These are phyloP conservation scores for Venturia nashicola DNA, from an alignment of 2,329 filamentous ascomycete genomes.

Conservation along the genomic window DNA sequence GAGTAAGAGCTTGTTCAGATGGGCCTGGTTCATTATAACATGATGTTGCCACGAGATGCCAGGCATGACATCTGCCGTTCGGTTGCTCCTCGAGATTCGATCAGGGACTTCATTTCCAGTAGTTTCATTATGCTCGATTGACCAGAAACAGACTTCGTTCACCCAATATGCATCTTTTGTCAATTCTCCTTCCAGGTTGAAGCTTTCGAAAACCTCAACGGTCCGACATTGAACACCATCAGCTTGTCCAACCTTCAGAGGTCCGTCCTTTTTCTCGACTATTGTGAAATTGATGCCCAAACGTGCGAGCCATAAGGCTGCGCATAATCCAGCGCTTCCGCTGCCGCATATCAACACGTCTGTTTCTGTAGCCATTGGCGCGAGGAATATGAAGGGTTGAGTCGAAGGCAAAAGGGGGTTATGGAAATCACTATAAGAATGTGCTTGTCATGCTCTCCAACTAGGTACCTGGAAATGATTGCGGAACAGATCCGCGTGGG, in stretches of 20 bases:
- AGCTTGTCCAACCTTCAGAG: slow-evolving; percentile 47
- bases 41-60: slow-evolving; percentile 53
- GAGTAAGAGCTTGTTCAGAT: slow-evolving; percentile 50
- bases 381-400: not conserved
- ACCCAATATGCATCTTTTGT: slow-evolving; percentile 56
- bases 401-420: not conserved
- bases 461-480: not conserved
- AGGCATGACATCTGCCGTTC: slow-evolving; percentile 43
- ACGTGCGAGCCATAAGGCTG: slow-evolving; percentile 48
- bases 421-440: not conserved
- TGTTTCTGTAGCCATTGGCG: slow-evolving; percentile 9
- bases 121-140: slow-evolving; percentile 12
- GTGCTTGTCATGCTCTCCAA: not conserved
- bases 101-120: slow-evolving; percentile 13
- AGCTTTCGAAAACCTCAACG: slow-evolving; percentile 61
- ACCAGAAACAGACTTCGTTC: slow-evolving; percentile 46
- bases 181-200: slow-evolving; percentile 50
- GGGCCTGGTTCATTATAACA: slow-evolving; percentile 58
- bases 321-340: slow-evolving; percentile 50
- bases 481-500: not conserved
- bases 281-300: slow-evolving; percentile 45
- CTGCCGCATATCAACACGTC: slow-evolving; percentile 50
- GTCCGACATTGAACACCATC: slow-evolving; percentile 55
- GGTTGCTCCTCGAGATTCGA: slow-evolving; percentile 34
- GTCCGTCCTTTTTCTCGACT: slow-evolving; percentile 43